Evolutionary conservation across 345 rosid species (phyloP), one percentile per base, ranked within the genome.

Genomic region (Corchorus capsularis): DNA sequence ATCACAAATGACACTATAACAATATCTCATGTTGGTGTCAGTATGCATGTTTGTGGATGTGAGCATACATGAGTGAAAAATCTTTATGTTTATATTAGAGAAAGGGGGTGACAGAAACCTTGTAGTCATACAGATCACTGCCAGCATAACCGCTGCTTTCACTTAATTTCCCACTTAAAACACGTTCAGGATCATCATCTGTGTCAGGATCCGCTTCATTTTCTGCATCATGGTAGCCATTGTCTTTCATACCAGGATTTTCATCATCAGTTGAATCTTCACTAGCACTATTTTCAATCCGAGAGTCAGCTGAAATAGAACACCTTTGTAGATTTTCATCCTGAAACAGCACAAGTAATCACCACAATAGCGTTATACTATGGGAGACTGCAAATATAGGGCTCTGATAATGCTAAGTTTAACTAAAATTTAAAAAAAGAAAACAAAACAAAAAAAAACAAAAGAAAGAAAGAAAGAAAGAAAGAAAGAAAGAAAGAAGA

Each of bases 251-350:
- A 80, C 91, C 91, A 69, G 81, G 71, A 83, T 91, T 91, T 85
- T 92, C 98, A 86, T 92, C 94, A 75, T 96, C 98, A 69, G 91
- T 83, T 65, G 99, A 96, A 77, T 92, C 95, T 52, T 93, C 99
- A 82, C 89, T 94, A 66, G 87, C 96, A 85, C 96, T 93, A 81
- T 92, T 92, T 77, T 88, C 99, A 66, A 93, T 84, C 79, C 84
- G 91, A 73, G 98, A 96, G 79, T 93, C 96, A 11, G 96, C 96
- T 47, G 98, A 93, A 56, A 93, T 87, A 45, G 98, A 96, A 86
- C 99, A 89, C 86, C 98, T 91, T 72, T 91, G 96, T 67, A 96
- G 88, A 85, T 86, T 93, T 79, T 92, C 99, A 80, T 96, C 97
- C 99, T 96, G 92, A 79, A 87, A 87, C 59, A 84, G 16, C 57